phyloP scores from a whole-genome alignment of 2,329 filamentous ascomycete species.

The Thielaviopsis punctulata region DNA sequence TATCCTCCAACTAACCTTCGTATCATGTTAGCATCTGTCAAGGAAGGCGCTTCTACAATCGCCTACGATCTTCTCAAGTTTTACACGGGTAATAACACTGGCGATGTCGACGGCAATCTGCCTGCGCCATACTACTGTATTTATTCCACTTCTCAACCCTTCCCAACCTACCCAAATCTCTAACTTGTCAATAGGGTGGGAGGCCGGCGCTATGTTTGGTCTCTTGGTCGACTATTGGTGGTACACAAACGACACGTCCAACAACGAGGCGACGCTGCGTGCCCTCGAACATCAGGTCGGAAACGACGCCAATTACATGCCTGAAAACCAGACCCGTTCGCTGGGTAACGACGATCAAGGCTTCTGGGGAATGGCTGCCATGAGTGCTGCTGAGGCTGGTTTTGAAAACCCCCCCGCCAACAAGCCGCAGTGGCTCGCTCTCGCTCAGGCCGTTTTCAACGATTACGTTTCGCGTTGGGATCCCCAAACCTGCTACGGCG shows the following conservation, averaged over 20 bases:
- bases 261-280: slow-evolving; percentile 41
- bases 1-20: slow-evolving; percentile 16
- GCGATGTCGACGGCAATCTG: slow-evolving; percentile 39
- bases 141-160: slow-evolving; percentile 14
- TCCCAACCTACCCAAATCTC: background rate
- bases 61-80: slow-evolving; percentile 31
- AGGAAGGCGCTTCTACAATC: slow-evolving; percentile 28
- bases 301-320: slow-evolving; percentile 46
- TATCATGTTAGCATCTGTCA: slow-evolving; percentile 30
- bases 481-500: slow-evolving; percentile 44
- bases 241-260: slow-evolving; percentile 47
- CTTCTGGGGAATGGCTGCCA: slow-evolving; percentile 73
- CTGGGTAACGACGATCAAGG: slow-evolving; percentile 61
- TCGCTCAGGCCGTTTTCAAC: slow-evolving; percentile 67
- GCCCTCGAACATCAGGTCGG: slow-evolving; percentile 45
- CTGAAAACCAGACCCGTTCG: slow-evolving; percentile 42
- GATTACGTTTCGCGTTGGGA: slow-evolving; percentile 60
- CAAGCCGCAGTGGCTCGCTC: slow-evolving; percentile 57
- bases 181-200: slow-evolving; percentile 34
- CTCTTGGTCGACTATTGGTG: slow-evolving; percentile 57
- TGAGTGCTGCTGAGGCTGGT: slow-evolving; percentile 60
- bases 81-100: slow-evolving; percentile 41
- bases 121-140: slow-evolving; percentile 48
- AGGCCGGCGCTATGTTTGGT: slow-evolving; percentile 54
- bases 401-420: slow-evolving; percentile 49